Evolutionary conservation across 768 basidiomycete genomes (phyloP).

Genomic region (Mycena latifolia): DNA sequence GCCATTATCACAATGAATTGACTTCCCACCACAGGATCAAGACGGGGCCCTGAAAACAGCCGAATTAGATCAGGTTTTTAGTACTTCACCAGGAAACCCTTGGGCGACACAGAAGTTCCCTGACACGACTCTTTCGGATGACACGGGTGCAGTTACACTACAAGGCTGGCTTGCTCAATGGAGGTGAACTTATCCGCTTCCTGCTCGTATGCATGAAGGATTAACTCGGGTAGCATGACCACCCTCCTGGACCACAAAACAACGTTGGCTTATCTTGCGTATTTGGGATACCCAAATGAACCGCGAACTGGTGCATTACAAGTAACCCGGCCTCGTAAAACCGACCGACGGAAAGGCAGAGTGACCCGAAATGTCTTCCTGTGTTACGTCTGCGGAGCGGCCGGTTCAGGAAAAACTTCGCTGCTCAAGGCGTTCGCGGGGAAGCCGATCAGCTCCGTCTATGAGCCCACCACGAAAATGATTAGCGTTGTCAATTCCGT

Average conservation of each 20-base stretch:
- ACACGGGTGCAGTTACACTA: constrained; percentile 91
- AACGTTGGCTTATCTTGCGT: constrained; percentile 94
- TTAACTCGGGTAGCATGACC: constrained; percentile 79
- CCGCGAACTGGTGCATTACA: constrained; percentile 87
- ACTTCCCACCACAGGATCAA: constrained; percentile 73
- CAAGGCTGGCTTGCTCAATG: constrained; percentile 99
- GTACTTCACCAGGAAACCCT: constrained; percentile 96
- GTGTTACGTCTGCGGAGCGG: constrained; percentile 94
- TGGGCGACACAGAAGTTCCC: constrained; percentile 94
- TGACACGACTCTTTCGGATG: constrained; percentile 89
- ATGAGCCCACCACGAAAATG: constrained; percentile 92
- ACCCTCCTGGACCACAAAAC: constrained; percentile 94
- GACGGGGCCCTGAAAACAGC: constrained; percentile 90
- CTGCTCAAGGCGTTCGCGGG: constrained; percentile 88
- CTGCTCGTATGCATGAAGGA: constrained; percentile 3
- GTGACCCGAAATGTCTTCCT: constrained; percentile 93
- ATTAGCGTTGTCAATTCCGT: constrained; percentile 95
- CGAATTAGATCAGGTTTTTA: constrained; percentile 91
- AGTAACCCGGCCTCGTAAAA: constrained; percentile 86
- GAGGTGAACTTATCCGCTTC: constrained; percentile 70
- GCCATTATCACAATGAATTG: neutral
- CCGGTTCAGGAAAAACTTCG: constrained; percentile 95
- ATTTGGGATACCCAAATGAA: constrained; percentile 89
- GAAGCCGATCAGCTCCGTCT: constrained; percentile 78
- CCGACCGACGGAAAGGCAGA: constrained; percentile 89